phyloP scores from a whole-genome alignment of 768 basidiomycete genomes.

The Cubamyces lactineus region DNA sequence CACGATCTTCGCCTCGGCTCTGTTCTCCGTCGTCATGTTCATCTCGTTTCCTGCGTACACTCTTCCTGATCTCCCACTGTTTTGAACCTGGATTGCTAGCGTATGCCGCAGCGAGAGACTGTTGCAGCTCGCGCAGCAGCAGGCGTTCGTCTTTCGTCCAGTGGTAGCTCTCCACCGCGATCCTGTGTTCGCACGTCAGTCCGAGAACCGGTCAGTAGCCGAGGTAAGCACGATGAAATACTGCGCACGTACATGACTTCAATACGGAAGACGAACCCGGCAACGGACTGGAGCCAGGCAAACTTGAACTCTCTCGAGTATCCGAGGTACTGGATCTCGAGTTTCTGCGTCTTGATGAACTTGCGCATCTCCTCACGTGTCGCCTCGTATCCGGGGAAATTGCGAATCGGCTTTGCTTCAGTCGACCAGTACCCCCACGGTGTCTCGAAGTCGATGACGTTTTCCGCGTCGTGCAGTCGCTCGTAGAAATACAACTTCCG shows the following conservation, averaged over 20 bases:
- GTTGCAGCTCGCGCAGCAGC: not conserved
- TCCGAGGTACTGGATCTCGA: conserved; percentile 4
- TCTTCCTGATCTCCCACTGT: not conserved
- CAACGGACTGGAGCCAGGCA: conserved; percentile 4
- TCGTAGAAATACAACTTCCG: conserved; percentile 4
- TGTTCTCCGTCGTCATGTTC: not conserved
- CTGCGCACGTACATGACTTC: conserved; percentile 8
- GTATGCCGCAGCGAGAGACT: not conserved
- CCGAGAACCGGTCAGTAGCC: too few species aligned
- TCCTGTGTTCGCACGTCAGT: not conserved
- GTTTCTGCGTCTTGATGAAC: not conserved
- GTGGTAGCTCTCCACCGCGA: not conserved
- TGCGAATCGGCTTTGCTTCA: not conserved
- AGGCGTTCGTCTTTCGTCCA: conserved; percentile 2
- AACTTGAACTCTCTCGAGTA: not conserved
- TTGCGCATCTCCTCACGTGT: not conserved
- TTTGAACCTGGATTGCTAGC: not conserved
- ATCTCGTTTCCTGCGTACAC: conserved; percentile 1
- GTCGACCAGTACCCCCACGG: conserved; percentile 17
- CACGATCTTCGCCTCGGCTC: not conserved
- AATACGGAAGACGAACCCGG: conserved; percentile 9
- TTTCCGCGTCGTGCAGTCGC: not conserved
- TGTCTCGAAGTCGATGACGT: not conserved
- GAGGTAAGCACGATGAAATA: too few species aligned
- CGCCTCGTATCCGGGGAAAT: not conserved